Evolutionary conservation across 371 early-diverging fungal genomes (phyloP).

Genomic region (Syncephalis fuscata): DNA sequence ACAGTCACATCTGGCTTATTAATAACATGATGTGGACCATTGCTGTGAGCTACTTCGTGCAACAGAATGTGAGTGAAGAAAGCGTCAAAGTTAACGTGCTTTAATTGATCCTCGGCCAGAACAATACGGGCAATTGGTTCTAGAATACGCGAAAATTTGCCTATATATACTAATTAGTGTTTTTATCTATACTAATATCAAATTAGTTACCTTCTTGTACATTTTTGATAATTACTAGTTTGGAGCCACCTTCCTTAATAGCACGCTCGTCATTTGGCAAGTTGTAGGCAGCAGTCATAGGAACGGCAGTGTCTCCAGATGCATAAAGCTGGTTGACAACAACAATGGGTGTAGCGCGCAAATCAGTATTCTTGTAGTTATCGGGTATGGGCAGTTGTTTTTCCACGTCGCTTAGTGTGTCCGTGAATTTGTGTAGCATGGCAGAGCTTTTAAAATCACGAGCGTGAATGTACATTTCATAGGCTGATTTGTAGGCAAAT

Average conservation of each 20-base stretch:
- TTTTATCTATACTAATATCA: no score
- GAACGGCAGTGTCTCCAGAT: conserved; percentile 58
- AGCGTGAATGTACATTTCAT: conserved; percentile 54
- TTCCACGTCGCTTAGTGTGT: conserved; percentile 47
- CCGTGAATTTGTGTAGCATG: conserved; percentile 48
- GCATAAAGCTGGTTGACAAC: conserved; percentile 63
- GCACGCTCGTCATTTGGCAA: conserved; percentile 70
- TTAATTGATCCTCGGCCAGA: conserved; percentile 29
- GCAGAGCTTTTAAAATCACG: conserved; percentile 44
- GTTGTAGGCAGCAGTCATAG: conserved; percentile 68
- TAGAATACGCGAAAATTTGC: conserved; percentile 51
- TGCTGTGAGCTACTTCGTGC: conserved; percentile 66
- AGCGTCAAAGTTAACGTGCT: conserved; percentile 42
- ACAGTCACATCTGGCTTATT: conserved; percentile 32
- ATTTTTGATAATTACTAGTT: conserved; percentile 65
- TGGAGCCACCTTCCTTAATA: conserved; percentile 52
- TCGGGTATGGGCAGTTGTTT: conserved; percentile 53
- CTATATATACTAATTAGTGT: conserved; percentile 4
- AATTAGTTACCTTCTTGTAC: conserved; percentile 36
- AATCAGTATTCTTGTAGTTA: conserved; percentile 42
- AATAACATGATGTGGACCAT: conserved; percentile 53
- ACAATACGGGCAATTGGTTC: conserved; percentile 44
- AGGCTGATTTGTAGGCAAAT: conserved; percentile 47
- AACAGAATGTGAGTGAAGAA: conserved; percentile 63
- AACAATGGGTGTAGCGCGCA: conserved; percentile 56